phyloP scores from a whole-genome alignment of 345 rosid species.

The Triadica sebifera region DNA sequence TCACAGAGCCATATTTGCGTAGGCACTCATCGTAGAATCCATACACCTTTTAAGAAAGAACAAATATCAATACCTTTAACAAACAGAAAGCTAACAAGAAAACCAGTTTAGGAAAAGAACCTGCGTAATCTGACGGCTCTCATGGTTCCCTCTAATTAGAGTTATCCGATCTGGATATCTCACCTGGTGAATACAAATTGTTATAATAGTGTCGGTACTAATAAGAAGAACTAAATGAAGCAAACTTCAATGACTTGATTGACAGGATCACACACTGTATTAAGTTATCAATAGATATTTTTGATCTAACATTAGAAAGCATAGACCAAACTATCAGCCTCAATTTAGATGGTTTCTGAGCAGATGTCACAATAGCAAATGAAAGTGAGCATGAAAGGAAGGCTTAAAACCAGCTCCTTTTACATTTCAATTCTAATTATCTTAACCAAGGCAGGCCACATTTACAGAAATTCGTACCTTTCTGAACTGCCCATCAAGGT shows the following conservation, averaged over 20 bases:
- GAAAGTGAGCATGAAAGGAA: not conserved
- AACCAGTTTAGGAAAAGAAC: slow-evolving; percentile 34
- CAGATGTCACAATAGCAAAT: not conserved
- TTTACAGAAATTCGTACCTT: not conserved
- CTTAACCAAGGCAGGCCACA: not conserved
- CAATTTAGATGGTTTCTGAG: too few relatives aligned
- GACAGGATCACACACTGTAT: not conserved
- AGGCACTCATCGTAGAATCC: slow-evolving; percentile 98
- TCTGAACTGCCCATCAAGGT: not conserved
- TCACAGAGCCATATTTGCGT: slow-evolving; percentile 91
- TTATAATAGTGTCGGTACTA: not conserved
- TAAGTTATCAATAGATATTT: not conserved
- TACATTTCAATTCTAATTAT: not conserved
- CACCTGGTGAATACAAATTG: slow-evolving; percentile 54
- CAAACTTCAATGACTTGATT: slow-evolving; percentile 1
- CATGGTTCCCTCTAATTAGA: slow-evolving; percentile 93
- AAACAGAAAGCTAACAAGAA: slow-evolving; percentile 13
- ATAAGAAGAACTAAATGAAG: not conserved
- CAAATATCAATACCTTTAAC: slow-evolving; percentile 17
- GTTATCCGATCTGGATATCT: slow-evolving; percentile 96
- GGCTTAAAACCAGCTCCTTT: not conserved
- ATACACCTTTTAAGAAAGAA: slow-evolving; percentile 61
- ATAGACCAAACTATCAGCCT: too few relatives aligned
- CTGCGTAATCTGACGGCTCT: slow-evolving; percentile 99
- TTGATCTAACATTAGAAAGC: too few relatives aligned